These are phyloP conservation scores for Botryotinia narcissicola DNA, from an alignment of 2,329 filamentous ascomycete genomes.

Conservation along the genomic window DNA sequence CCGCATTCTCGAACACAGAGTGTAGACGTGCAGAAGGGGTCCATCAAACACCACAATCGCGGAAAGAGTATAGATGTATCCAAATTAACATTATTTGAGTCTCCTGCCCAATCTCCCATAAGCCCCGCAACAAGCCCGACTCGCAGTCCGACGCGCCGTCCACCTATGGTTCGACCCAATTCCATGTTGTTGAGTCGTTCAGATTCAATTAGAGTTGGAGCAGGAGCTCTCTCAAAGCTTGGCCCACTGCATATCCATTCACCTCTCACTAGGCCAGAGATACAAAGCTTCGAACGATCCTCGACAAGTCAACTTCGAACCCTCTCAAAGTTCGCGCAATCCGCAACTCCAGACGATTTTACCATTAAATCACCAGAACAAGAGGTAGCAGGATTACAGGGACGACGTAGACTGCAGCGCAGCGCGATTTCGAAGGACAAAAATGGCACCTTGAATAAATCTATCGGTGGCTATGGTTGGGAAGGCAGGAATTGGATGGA, in stretches of 20 bases:
- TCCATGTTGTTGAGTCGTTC: conserved; percentile 60
- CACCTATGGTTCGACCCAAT: conserved; percentile 46
- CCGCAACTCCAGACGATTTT: conserved; percentile 74
- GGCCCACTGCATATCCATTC: conserved; percentile 37
- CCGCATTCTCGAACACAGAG: conserved; percentile 49
- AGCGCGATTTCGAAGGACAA: conserved; percentile 43
- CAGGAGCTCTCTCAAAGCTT: conserved; percentile 18
- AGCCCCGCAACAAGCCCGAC: conserved; percentile 12
- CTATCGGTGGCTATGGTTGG: conserved; percentile 62
- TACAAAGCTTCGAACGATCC: conserved; percentile 80
- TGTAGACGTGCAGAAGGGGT: conserved; percentile 57
- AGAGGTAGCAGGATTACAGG: conserved; percentile 84
- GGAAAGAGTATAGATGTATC: conserved; percentile 24
- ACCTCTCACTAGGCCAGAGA: conserved; percentile 64
- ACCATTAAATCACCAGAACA: conserved; percentile 73
- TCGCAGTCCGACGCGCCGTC: conserved; percentile 23
- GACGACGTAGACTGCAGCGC: conserved; percentile 78
- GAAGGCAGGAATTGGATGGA: conserved; percentile 96
- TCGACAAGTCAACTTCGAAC: conserved; percentile 87
- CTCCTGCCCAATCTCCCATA: conserved; percentile 7
- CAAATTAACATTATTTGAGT: conserved; percentile 20
- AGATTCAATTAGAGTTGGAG: conserved; percentile 46
- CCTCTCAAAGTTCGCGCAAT: conserved; percentile 77
- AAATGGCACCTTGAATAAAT: conserved; percentile 47
- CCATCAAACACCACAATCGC: conserved; percentile 42